Evolutionary conservation across 169 alveolate genomes (phyloP).

Genomic region (Plasmodium gonderi): DNA sequence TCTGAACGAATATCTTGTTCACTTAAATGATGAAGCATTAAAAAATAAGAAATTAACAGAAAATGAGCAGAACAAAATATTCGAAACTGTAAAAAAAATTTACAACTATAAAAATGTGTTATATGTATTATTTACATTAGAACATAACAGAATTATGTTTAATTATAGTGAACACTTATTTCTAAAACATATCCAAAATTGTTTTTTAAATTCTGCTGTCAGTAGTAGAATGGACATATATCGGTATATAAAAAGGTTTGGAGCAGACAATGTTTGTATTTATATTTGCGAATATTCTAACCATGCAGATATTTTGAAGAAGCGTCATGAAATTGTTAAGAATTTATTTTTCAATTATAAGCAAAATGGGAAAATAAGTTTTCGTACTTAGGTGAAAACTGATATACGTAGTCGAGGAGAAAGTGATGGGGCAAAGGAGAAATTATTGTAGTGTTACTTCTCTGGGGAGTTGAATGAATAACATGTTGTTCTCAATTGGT

Average conservation of each 20-base stretch:
- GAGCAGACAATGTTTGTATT: conserved; percentile 28
- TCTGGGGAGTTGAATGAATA: too few relatives aligned
- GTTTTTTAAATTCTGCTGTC: conserved; percentile 23
- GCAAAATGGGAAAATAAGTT: too few relatives aligned
- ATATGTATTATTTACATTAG: conserved; percentile 41
- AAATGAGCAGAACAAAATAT: not conserved
- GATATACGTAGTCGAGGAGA: too few relatives aligned
- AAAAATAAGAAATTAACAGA: not conserved
- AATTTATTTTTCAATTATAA: conserved; percentile 16
- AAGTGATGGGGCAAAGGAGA: too few relatives aligned
- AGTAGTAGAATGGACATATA: conserved; percentile 23
- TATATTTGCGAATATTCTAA: conserved; percentile 22
- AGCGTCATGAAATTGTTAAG: conserved; percentile 9
- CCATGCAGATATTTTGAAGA: conserved; percentile 17
- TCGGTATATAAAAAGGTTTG: conserved; percentile 22
- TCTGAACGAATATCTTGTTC: conserved; percentile 10
- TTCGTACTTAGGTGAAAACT: too few relatives aligned
- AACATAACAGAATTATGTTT: conserved; percentile 39
- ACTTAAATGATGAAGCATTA: not conserved
- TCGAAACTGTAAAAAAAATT: conserved; percentile 11
- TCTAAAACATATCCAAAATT: conserved; percentile 13
- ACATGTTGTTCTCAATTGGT: too few relatives aligned
- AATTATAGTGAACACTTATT: conserved; percentile 15
- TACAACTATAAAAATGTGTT: conserved; percentile 36
- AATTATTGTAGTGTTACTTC: too few relatives aligned